Evolutionary conservation across 106 monocot species (phyloP), one percentile per base, ranked within the genome.

Genomic region (Acorus gramineus): DNA sequence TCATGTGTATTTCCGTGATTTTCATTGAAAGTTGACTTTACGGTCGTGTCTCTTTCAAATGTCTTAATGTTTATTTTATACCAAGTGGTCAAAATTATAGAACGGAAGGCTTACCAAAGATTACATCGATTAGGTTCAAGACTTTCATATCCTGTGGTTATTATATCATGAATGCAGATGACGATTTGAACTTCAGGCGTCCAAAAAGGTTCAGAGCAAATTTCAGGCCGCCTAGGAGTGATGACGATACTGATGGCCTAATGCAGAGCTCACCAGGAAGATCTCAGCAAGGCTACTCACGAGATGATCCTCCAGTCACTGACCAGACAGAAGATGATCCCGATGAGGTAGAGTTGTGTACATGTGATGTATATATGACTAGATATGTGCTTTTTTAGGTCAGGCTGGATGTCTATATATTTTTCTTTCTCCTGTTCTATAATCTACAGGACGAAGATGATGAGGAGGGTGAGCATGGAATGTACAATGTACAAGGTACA

Each of bases 401-500:
- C 28, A 28, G 28, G 28, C 28, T 28, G 28, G 1, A 28, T 28
- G 1, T 28, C 28, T 28, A 28, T 28, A 28, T 28, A 28, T 28
- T 0, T 28, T 28, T 28, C 28, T 28, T 28, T 28, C 28, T 28
- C 28, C 1, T 28, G 28, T 28, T 28, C 28, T 28, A 1, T 28
- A 28, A 28, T 28, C 28, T 11, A 46, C 52, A 98, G 87, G 98
- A 98, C 71, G 91, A 88, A 57, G 83, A 85, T 64, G 91, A 92
- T 74, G 98, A 88, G 66, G 98, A 91, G 48, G 78, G 64, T 66
- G 91, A 87, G 70, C 70, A 78, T 69, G 90, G 77, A 51, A 91
- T 96, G 85, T 98, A 92, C 62, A 84, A 79, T 62, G 98, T 98
- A 44, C 98, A 98, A 89, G 98, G 98, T 75, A 82, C 87, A 7